Evolutionary conservation across 129 eudicot genomes (phyloP), one percentile per base, ranked within the genome.

Genomic region (Glebionis coronaria): DNA sequence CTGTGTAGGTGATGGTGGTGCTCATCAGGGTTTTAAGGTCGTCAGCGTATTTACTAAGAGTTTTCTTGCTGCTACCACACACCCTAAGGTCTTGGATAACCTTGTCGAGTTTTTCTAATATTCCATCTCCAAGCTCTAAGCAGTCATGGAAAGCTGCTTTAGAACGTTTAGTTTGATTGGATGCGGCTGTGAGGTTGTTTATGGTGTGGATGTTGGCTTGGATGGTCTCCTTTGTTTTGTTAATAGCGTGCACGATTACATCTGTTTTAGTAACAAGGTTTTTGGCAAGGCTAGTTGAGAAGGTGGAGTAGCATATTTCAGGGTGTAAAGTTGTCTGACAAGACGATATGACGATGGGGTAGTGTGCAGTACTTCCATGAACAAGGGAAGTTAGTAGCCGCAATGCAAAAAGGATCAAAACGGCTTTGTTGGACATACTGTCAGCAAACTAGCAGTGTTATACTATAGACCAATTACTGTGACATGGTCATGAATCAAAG

Each of bases 1-100:
- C 76, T 15, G 78, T 81, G 69, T 86, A 82, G 92, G 92, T 86
- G 51, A 86, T 88, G 62, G 96, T 83, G 2, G 97, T 16, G 65
- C 94, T 85, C 25, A 88, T 63, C 2, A 88, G 76, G 5, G 97
- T 91, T 35, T 73, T 91, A 45, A 91, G 92, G 73, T n/a, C n/a
- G n/a, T n/a, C n/a, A n/a, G n/a, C n/a, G n/a, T n/a, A 85, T 12
- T 61, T 52, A n/a, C 18, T 83, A 57, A 74, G 46, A 9, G 14
- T 13, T 42, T 81, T 79, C n/a, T n/a, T n/a, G n/a, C n/a, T n/a
- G n/a, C n/a, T n/a, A n/a, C n/a, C n/a, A 56, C 85, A 83, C 21
- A 25, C 71, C 15, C 38, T 58, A 23, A 91, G 81, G 57, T 80
- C 81, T 7, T 50, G 40, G 6, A 80, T 66, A 27, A 84, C 72